Evolutionary conservation across 495 filamentous ascomycete species (phyloP).

Genomic region (Cladorrhinum samala): DNA sequence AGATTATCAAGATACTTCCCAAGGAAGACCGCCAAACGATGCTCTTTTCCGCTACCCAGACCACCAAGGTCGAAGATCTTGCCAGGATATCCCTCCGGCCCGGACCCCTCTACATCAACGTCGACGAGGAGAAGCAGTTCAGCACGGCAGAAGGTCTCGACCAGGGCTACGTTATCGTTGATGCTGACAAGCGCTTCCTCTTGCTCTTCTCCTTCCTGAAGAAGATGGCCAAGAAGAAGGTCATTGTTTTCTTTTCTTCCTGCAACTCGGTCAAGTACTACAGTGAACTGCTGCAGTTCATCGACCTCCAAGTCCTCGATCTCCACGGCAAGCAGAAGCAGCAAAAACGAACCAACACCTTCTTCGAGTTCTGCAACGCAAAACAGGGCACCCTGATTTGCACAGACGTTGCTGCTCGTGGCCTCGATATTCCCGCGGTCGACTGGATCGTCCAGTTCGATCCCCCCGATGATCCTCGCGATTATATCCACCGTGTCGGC

Average conservation of each 20-base stretch:
- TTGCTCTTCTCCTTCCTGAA: conserved; percentile 95
- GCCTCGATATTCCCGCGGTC: conserved; percentile 87
- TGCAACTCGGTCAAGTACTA: conserved; percentile 95
- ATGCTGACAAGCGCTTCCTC: conserved; percentile 88
- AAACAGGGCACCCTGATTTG: conserved; percentile 85
- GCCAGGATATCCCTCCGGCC: conserved; percentile 88
- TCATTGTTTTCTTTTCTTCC: conserved; percentile 93
- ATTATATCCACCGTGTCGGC: conserved; percentile 96
- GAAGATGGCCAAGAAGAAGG: conserved; percentile 83
- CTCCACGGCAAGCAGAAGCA: conserved; percentile 95
- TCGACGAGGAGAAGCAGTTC: conserved; percentile 50
- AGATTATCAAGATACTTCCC: conserved; percentile 93
- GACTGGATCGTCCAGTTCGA: conserved; percentile 97
- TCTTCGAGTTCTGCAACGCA: conserved; percentile 98
- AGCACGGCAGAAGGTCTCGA: conserved; percentile 85
- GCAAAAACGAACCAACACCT: conserved; percentile 92
- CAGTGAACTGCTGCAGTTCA: conserved; percentile 89
- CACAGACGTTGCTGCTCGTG: conserved; percentile 92
- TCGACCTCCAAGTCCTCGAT: conserved; percentile 86
- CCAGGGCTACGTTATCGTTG: conserved; percentile 91
- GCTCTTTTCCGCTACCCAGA: conserved; percentile 96
- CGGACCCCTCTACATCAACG: conserved; percentile 93
- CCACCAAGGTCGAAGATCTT: conserved; percentile 95
- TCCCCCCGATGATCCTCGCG: conserved; percentile 81
- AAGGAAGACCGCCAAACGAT: conserved; percentile 86